Evolutionary conservation across 768 basidiomycete genomes (phyloP).

Genomic region (Ramaria sp.): DNA sequence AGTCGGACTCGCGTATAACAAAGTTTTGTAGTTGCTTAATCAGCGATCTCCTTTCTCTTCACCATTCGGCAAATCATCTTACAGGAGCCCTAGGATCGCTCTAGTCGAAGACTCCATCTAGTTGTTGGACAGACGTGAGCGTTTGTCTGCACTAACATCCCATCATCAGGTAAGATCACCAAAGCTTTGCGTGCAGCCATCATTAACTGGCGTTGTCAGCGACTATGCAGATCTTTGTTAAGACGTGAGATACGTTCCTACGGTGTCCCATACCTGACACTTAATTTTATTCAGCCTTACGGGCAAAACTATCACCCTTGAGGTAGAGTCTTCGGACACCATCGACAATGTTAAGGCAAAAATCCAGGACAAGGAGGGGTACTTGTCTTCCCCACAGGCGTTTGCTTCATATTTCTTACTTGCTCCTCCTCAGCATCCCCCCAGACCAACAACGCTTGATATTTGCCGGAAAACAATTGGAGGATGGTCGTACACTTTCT

Average conservation of each 20-base stretch:
- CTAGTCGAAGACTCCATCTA: constrained; percentile 93
- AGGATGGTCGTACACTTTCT: constrained; percentile 92
- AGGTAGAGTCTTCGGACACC: constrained; percentile 95
- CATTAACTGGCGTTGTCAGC: constrained; percentile 1
- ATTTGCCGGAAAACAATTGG: constrained; percentile 98
- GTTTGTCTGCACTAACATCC: constrained; percentile 29
- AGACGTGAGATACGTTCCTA: constrained; percentile 52
- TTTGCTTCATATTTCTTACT: constrained; percentile 11
- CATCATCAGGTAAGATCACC: neutral
- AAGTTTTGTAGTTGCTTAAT: constrained; percentile 3
- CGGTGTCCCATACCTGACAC: constrained; percentile 1
- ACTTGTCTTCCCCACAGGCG: constrained; percentile 16
- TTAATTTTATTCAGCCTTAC: constrained; percentile 55
- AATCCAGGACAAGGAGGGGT: constrained; percentile 98
- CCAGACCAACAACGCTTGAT: constrained; percentile 96
- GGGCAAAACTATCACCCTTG: constrained; percentile 98
- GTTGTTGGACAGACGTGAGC: constrained; percentile 85
- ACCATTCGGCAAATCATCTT: constrained; percentile 2
- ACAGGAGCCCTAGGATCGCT: constrained; percentile 16
- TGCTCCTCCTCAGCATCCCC: constrained; percentile 46
- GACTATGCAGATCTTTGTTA: constrained; percentile 97
- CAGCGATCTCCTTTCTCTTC: neutral
- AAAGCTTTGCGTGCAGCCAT: neutral
- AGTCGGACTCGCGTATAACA: neutral
- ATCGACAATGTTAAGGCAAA: constrained; percentile 98